Percentiles rank a stretch among this genome's conserved stretches.
Conservation (phyloP, 306 rosid species). For the Lablab purpureus region DNA sequence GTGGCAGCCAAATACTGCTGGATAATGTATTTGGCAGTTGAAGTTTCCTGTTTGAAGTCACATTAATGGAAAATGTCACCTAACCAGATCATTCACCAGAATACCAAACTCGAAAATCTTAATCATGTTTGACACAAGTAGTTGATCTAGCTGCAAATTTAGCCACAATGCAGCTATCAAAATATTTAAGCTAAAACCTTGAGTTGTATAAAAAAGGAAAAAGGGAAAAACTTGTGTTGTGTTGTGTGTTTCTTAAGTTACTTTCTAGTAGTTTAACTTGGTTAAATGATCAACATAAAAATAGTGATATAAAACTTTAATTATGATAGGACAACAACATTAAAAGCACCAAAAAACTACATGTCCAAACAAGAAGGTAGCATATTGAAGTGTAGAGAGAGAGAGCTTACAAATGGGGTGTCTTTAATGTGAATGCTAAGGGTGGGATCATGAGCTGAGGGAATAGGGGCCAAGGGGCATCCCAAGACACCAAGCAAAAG, state of each 20-base stretch:
- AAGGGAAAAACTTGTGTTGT: not conserved
- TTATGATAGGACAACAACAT: not conserved
- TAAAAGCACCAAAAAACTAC: not conserved
- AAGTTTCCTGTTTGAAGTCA: conserved; percentile 67
- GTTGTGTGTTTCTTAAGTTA: too few relatives aligned
- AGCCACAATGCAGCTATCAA: not conserved
- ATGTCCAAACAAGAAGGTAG: not conserved
- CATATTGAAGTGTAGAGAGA: not conserved
- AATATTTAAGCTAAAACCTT: not conserved
- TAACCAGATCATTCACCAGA: not conserved
- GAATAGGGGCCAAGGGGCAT: conserved; percentile 96
- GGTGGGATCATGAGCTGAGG: conserved; percentile 56
- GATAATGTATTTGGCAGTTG: conserved; percentile 86
- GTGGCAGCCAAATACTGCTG: conserved; percentile 95
- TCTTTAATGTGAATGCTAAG: conserved; percentile 61
- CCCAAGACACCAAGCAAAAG: conserved; percentile 92
- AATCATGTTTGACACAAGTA: not conserved
- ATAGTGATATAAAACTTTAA: not conserved
- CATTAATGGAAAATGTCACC: not conserved
- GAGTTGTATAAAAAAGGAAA: not conserved
- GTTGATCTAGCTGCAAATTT: not conserved
- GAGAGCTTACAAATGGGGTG: conserved; percentile 74
- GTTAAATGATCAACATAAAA: too few relatives aligned
- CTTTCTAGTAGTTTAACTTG: not conserved
- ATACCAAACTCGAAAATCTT: not conserved